Percentiles rank a stretch among this genome's conserved stretches.
Evolutionary conservation across 2,329 filamentous ascomycete species (phyloP).

Genomic region (Xylariaceae sp.): DNA sequence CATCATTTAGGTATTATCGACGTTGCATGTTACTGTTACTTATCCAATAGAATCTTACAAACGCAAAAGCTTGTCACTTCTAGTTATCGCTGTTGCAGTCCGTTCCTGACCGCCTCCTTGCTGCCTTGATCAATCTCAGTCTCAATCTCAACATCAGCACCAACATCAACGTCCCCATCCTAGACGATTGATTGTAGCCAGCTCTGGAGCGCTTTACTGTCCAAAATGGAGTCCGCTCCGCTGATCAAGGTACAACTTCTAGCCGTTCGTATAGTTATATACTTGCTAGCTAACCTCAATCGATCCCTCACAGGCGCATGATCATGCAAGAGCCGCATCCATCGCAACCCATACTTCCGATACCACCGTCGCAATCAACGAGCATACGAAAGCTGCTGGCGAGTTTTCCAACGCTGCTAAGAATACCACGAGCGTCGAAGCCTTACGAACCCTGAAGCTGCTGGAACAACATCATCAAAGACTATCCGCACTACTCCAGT

Average conservation of each 20-base stretch:
- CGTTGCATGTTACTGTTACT: background rate
- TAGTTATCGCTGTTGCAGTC: background rate
- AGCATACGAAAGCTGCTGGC: conserved; percentile 84
- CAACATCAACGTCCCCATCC: no score
- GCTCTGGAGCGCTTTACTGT: background rate
- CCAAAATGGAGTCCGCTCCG: conserved; percentile 68
- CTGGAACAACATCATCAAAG: conserved; percentile 87
- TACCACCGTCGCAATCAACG: conserved; percentile 79
- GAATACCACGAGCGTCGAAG: conserved; percentile 69
- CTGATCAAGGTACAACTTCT: conserved; percentile 60
- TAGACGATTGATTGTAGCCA: background rate
- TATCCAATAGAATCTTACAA: background rate
- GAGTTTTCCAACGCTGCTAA: conserved; percentile 86
- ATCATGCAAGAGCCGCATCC: conserved; percentile 84
- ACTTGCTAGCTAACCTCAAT: conserved; percentile 15
- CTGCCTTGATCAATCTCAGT: no score
- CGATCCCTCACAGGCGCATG: conserved; percentile 66
- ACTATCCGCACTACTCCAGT: conserved; percentile 79
- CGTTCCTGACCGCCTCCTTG: background rate
- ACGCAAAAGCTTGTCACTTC: background rate
- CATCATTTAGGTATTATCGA: background rate
- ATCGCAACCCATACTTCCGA: conserved; percentile 73
- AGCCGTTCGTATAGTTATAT: background rate
- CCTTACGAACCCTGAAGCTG: conserved; percentile 78
- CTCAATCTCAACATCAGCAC: no score